phyloP scores from a whole-genome alignment of 139 green algal genomes.

The Volvox reticuliferus region DNA sequence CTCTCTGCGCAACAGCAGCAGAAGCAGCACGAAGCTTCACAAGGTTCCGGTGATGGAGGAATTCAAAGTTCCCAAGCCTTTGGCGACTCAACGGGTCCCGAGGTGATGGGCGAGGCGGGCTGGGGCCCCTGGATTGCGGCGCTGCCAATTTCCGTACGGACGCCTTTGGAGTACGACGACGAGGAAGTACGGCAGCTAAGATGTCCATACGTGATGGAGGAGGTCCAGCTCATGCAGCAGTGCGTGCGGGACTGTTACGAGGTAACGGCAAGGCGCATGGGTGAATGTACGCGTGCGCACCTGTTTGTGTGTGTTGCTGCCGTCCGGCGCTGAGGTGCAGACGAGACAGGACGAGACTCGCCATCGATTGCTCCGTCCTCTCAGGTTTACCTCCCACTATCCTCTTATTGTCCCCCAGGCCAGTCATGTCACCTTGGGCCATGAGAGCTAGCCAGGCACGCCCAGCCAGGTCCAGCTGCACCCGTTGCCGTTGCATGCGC shows the following conservation, averaged over 20 bases:
- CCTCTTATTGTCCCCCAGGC: no score
- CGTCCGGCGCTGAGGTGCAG: no score
- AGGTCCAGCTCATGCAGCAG: slow-evolving; percentile 49
- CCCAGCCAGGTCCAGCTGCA: no score
- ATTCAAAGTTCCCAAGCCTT: no score
- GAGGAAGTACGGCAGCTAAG: slow-evolving; percentile 22
- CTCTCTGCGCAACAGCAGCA: not conserved
- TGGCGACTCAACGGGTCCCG: not conserved
- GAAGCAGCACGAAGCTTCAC: not conserved
- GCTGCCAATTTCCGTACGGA: slow-evolving; percentile 31
- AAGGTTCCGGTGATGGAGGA: no score
- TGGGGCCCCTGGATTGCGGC: slow-evolving; percentile 31
- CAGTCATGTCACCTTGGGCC: no score
- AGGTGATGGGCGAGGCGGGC: not conserved
- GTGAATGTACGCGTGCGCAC: not conserved
- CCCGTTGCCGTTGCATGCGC: no score
- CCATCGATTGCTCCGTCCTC: no score
- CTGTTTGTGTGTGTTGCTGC: no score
- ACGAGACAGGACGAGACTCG: no score
- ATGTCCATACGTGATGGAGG: slow-evolving; percentile 18
- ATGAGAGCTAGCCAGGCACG: no score
- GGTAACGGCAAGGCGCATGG: not conserved
- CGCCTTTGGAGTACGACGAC: slow-evolving; percentile 43
- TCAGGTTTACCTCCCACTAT: no score
- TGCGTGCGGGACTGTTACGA: slow-evolving; percentile 35